phyloP scores from a whole-genome alignment of 2,329 filamentous ascomycete species.

The Pseudomassariella vexata region DNA sequence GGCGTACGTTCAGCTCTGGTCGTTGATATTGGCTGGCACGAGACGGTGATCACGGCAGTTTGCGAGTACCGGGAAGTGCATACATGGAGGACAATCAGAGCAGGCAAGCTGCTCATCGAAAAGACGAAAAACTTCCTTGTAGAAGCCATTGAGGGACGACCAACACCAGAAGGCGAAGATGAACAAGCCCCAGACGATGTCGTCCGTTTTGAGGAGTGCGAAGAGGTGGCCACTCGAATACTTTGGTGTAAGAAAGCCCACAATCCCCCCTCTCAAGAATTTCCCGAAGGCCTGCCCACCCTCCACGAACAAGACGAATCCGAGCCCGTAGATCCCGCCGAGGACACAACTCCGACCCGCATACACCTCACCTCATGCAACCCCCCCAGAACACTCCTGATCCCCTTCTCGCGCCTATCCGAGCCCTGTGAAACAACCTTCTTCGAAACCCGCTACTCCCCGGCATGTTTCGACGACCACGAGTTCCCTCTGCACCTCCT shows the following conservation, averaged over 20 bases:
- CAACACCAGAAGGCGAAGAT: conserved; percentile 19
- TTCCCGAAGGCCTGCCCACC: conserved; percentile 36
- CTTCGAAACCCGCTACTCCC: conserved; percentile 51
- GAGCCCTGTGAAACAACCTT: conserved; percentile 71
- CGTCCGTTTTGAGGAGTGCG: conserved; percentile 70
- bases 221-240: conserved; percentile 70
- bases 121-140: conserved; percentile 62
- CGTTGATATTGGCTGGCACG: conserved; percentile 87
- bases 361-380: conserved; percentile 41
- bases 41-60: conserved; percentile 78
- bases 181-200: conserved; percentile 23
- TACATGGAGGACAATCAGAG: conserved; percentile 65
- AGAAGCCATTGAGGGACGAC: conserved; percentile 28
- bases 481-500: conserved; percentile 74
- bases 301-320: conserved; percentile 51
- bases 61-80: conserved; percentile 86
- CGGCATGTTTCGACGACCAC: conserved; percentile 71
- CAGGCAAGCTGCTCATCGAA: conserved; percentile 64
- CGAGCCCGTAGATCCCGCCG: conserved; percentile 18
- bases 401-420: conserved; percentile 67
- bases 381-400: conserved; percentile 48
- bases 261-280: conserved; percentile 18
- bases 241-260: conserved; percentile 64
- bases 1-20: conserved; percentile 82
- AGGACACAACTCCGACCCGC: conserved; percentile 30